phyloP scores from a whole-genome alignment of 805 yeast species.

The Candida jianshihensis region DNA sequence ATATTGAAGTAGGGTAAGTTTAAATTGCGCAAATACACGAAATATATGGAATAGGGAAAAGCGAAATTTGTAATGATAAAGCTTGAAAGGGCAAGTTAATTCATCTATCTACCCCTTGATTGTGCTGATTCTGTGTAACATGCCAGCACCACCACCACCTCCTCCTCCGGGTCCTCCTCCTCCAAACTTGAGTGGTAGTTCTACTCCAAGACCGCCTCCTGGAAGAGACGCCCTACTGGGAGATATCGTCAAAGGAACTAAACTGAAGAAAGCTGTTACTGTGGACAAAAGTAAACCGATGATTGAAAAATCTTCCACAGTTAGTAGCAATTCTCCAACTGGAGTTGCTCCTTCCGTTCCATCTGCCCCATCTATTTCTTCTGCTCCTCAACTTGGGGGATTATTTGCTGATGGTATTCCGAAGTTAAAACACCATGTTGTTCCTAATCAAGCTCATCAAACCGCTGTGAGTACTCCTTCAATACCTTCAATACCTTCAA shows the following conservation, averaged over 20 bases:
- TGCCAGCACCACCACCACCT: slow-evolving; percentile 50
- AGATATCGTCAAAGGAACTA: slow-evolving; percentile 70
- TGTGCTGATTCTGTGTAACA: no score
- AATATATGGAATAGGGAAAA: no score
- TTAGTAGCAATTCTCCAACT: slow-evolving; percentile 28
- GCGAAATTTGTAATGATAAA: no score
- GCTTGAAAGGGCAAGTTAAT: no score
- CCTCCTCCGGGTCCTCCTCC: slow-evolving; percentile 60
- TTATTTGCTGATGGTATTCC: slow-evolving; percentile 22
- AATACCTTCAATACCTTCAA: slow-evolving; percentile 27
- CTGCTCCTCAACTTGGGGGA: slow-evolving; percentile 18
- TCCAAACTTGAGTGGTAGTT: slow-evolving; percentile 35
- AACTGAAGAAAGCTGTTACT: slow-evolving; percentile 56
- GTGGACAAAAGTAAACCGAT: slow-evolving; percentile 59
- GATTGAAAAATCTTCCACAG: slow-evolving; percentile 34
- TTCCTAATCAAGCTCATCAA: not conserved
- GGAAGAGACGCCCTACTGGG: slow-evolving; percentile 60
- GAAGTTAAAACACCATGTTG: slow-evolving; percentile 14
- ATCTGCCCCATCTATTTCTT: slow-evolving; percentile 9
- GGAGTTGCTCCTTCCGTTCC: slow-evolving; percentile 11
- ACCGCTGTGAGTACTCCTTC: slow-evolving; percentile 5
- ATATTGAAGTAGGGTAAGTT: no score
- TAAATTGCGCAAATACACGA: no score
- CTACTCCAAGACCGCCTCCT: slow-evolving; percentile 25
- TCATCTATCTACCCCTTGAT: no score